Conservation (phyloP, 2,329 filamentous ascomycete species). For the Hypoxylon sp. region DNA sequence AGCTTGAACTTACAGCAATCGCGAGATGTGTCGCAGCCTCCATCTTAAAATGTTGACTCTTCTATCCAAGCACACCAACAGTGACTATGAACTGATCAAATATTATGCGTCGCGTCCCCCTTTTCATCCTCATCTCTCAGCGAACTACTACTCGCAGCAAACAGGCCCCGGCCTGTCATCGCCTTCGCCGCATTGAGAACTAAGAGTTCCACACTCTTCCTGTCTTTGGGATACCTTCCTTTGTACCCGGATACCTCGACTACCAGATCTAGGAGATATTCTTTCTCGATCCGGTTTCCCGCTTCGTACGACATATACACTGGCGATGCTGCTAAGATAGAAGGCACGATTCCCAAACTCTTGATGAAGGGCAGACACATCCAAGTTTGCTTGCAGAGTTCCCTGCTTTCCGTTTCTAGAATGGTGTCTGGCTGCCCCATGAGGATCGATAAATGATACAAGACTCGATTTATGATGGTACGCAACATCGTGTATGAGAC, state of each 20-base stretch:
- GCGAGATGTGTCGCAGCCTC: neutral
- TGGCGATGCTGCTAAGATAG: slow-evolving; percentile 1
- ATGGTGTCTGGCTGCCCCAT: slow-evolving; percentile 4
- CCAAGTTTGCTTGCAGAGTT: slow-evolving; percentile 26
- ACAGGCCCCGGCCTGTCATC: slow-evolving; percentile 18
- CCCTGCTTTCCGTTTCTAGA: slow-evolving; percentile 19
- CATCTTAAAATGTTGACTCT: neutral
- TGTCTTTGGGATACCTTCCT: slow-evolving; percentile 23
- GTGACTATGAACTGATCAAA: neutral
- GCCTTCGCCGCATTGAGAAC: slow-evolving; percentile 23
- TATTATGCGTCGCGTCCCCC: neutral
- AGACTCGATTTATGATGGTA: slow-evolving; percentile 25
- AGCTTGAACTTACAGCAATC: neutral
- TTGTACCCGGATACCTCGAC: slow-evolving; percentile 14
- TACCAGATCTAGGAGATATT: slow-evolving; percentile 29
- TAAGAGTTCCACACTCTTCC: neutral
- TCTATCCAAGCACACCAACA: neutral
- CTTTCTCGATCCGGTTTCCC: slow-evolving; percentile 21
- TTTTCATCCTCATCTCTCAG: neutral
- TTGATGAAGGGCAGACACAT: slow-evolving; percentile 34
- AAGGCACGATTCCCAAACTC: slow-evolving; percentile 8
- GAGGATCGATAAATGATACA: slow-evolving; percentile 4
- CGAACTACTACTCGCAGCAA: slow-evolving; percentile 7
- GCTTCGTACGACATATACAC: slow-evolving; percentile 29
- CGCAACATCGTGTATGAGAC: slow-evolving; percentile 32